Base-by-base conservation (phyloP, 805 yeast genomes). In the Candida berthetii region DNA sequence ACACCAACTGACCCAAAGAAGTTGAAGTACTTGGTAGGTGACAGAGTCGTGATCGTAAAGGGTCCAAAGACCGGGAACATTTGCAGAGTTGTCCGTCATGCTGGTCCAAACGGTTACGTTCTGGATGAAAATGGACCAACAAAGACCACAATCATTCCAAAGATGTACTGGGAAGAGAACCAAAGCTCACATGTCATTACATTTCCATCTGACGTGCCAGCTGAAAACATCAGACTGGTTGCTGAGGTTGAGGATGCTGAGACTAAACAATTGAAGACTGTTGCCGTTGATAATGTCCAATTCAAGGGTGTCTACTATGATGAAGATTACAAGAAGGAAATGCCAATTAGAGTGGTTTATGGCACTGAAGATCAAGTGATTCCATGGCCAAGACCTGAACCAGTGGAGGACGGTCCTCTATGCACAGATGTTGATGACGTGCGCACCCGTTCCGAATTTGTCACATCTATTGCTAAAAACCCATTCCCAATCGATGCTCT, bases 311-410 rank as follows among this genome's bases (percentile, higher is more conserved):
- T 68, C 39, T 82, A 84, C 57, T 91, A 75, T 60, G 96, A 89
- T 56, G 77, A 76, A 36, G 77, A 82, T 49, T 80, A 82, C 61
- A 82, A 81, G 57, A 71, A 71, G 53, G 75, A 82, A 72, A 64
- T 87, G 68, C 95, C 95, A 25, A 77, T 76, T 44, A 78, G 98
- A 62, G 76, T 78, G 50, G 87, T 90, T 20, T 75, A 74, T 48
- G 80, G 85, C 50, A 81, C 83, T 52, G 77, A 74, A 34, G 74
- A 78, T 40, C 66, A 87, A 40, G 76, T 80, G 19, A 80, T 90
- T 39, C 97, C 97, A 41, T 91, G 96, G 95, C 96, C 96, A 31
- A 74, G 76, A 51, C 90, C 93, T 2, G 78, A 71, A 28, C 59
- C 60, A 18, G 48, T 61, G 0, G 76, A 75, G 47, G 88, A 81